Conservation (phyloP, 495 filamentous ascomycete genomes). For the Clavariopsis aquatica region DNA sequence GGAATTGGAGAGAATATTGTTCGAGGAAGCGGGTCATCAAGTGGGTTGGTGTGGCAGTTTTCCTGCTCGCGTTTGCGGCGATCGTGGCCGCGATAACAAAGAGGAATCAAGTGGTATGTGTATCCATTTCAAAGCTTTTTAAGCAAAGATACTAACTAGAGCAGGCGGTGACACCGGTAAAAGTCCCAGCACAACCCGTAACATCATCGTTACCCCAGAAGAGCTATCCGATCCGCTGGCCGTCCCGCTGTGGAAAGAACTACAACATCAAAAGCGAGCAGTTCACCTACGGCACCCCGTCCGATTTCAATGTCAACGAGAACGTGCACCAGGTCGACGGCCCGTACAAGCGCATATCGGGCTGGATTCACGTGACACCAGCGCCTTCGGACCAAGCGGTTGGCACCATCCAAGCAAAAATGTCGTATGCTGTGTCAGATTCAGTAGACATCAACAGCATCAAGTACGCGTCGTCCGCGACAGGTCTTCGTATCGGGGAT, state of each 20-base stretch:
- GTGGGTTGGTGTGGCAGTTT: constrained; percentile 9
- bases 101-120: constrained; percentile 1
- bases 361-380: constrained; percentile 29
- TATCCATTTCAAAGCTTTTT: background rate
- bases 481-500: constrained; percentile 17
- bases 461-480: constrained; percentile 9
- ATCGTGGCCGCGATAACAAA: constrained; percentile 12
- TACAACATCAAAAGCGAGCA: constrained; percentile 25
- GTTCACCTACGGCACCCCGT: constrained; percentile 9
- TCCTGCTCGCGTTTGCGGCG: constrained; percentile 8
- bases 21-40: constrained; percentile 17
- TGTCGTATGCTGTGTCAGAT: constrained; percentile 27
- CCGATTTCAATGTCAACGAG: constrained; percentile 23
- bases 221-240: constrained; percentile 32
- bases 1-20: constrained; percentile 23
- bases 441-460: constrained; percentile 22
- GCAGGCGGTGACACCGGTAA: background rate
- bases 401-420: constrained; percentile 23
- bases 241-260: constrained; percentile 23
- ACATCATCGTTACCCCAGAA: constrained; percentile 17
- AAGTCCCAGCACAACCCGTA: constrained; percentile 1
- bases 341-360: constrained; percentile 20
- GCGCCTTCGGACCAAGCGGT: constrained; percentile 23
- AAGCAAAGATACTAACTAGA: background rate
- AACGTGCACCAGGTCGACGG: constrained; percentile 24